phyloP scores from a whole-genome alignment of 768 basidiomycete genomes.

The Amanita pseudoporphyria region DNA sequence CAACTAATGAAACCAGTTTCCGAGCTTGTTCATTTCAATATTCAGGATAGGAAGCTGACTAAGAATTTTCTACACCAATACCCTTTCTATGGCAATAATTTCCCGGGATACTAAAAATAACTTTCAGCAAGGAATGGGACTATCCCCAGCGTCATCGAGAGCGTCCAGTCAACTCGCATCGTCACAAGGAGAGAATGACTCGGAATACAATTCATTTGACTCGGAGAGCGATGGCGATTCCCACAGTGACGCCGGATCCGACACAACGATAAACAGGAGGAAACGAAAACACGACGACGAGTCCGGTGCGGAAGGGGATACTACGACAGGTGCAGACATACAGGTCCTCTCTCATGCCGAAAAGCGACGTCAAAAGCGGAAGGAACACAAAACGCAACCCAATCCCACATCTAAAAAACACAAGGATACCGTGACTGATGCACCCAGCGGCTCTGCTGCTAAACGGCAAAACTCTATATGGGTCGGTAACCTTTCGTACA shows the following conservation, averaged over 20 bases:
- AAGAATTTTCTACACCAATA: too few species aligned
- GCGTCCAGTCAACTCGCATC: neutral
- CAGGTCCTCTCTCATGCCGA: slow-evolving; percentile 71
- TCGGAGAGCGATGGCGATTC: neutral
- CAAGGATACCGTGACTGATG: slow-evolving; percentile 26
- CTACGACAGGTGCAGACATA: slow-evolving; percentile 17
- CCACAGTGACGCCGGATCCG: neutral
- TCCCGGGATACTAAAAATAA: neutral
- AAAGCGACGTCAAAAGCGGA: slow-evolving; percentile 51
- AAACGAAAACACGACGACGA: neutral
- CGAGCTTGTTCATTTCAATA: too few species aligned
- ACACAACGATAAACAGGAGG: neutral
- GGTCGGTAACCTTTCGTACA: slow-evolving; percentile 93
- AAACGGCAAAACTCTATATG: slow-evolving; percentile 84
- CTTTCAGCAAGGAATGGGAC: neutral
- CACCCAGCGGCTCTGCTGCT: slow-evolving; percentile 26
- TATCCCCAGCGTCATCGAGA: slow-evolving; percentile 1
- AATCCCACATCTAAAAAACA: slow-evolving; percentile 31
- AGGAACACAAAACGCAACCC: slow-evolving; percentile 19
- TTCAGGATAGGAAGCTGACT: too few species aligned
- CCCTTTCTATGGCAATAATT: neutral
- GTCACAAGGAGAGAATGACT: neutral
- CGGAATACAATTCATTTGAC: neutral
- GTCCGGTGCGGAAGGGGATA: neutral
- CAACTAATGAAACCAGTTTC: too few species aligned